Evolutionary conservation across 163 green algal genomes (phyloP), one percentile per base, ranked within the genome.

Genomic region (Chlorella variabilis): DNA sequence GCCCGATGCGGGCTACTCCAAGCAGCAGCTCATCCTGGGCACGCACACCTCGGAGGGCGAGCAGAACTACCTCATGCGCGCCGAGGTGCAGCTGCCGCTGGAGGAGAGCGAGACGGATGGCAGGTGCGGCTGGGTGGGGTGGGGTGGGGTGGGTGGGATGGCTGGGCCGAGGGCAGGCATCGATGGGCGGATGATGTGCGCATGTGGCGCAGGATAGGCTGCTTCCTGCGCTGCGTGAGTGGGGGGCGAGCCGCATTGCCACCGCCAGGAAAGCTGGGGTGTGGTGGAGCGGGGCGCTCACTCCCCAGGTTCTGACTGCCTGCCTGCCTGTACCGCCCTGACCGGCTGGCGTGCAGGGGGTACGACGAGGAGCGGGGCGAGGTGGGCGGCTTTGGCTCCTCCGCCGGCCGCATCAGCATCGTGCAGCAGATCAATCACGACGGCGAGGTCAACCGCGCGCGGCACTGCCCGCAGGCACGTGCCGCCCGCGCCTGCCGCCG

Each of bases 51-150:
- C 89, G 13, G 97, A 99, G 77, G 93, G 94, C 42, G 97, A 99
- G 89, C 97, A 99, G 86, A 99, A 99, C 88, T 98, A 98, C 87
- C 89, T 99, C 11, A 98, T 99, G 93, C 92, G 97, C 6, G 96
- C 95, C 15, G 95, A 99, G 88, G 91, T 95, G 75, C 90, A 97
- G 83, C 89, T 99, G 69, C 97, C 97, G 3, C 84, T 97, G 54
- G 67, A 83, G 56, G 73, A 87, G 51, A 75, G 36, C 8, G 78
- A 86, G 67, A 79, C 75, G 0, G 80, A 85, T 25, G 68, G 75
- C 1, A 58, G 69, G 77, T 71, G 71, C 3, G 76, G 25, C 27
- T n/a, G n/a, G n/a, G n/a, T n/a, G n/a, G n/a, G n/a, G n/a, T n/a
- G n/a, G n/a, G n/a, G 38, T 73, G 45, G 59, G n/a, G 54, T n/a